phyloP scores from a whole-genome alignment of 345 rosid genomes.

The Aegle marmelos region DNA sequence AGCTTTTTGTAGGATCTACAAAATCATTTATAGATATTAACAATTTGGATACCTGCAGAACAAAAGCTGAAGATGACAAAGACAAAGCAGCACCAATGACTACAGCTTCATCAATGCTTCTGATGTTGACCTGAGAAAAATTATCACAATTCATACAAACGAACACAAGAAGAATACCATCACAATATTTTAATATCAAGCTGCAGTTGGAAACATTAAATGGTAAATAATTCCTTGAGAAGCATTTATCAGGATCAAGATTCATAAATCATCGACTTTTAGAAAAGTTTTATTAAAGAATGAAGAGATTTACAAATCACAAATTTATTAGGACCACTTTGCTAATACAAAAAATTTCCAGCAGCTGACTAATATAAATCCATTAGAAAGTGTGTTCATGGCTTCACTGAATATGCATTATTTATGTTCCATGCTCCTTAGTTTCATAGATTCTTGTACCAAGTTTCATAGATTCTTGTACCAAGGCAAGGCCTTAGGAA shows the following conservation, averaged over 20 bases:
- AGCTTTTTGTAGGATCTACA: not conserved
- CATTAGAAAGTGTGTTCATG: not conserved
- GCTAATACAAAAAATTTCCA: not conserved
- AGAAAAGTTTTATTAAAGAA: not conserved
- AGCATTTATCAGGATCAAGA: not conserved
- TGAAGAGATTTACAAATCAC: not conserved
- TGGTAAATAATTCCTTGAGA: not conserved
- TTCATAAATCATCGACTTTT: not conserved
- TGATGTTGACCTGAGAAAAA: constrained; percentile 73
- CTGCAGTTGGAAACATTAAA: constrained; percentile 6
- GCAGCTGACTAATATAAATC: not conserved
- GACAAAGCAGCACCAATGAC: constrained; percentile 99
- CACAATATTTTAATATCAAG: not conserved
- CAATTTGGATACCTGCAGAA: constrained; percentile 69
- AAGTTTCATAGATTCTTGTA: no score
- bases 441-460: no score
- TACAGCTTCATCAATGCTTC: constrained; percentile 93
- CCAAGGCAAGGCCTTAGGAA: no score
- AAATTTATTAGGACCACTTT: not conserved
- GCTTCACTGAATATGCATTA: not conserved
- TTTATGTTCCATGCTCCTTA: no score
- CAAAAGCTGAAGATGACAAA: constrained; percentile 95
- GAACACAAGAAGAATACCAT: not conserved
- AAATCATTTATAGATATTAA: constrained; percentile 5
- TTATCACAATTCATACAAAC: not conserved